phyloP scores from a whole-genome alignment of 108 stramenopile genomes.

The Nitzschia sp. region DNA sequence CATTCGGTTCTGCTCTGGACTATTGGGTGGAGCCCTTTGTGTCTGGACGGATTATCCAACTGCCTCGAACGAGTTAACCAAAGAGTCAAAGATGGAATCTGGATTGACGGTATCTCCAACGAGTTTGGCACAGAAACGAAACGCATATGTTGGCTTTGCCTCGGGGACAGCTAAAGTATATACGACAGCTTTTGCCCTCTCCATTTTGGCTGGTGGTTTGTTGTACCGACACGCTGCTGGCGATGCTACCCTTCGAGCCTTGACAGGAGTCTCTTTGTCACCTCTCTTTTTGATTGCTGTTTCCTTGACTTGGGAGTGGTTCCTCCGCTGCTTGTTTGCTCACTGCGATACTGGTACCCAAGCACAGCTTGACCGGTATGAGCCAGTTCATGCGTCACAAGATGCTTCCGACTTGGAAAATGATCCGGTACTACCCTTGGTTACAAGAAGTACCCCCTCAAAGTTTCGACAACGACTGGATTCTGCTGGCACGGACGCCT shows the following conservation, averaged over 20 bases:
- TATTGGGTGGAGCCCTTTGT: constrained; percentile 21
- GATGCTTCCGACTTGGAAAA: not conserved
- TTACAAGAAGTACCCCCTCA: not conserved
- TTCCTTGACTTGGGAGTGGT: constrained; percentile 7
- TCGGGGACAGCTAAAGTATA: constrained; percentile 29
- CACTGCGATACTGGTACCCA: not conserved
- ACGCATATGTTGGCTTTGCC: not conserved
- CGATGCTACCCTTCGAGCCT: constrained; percentile 27
- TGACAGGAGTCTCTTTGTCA: constrained; percentile 21
- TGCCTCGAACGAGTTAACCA: not conserved
- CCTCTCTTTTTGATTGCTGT: constrained; percentile 36
- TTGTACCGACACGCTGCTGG: constrained; percentile 24
- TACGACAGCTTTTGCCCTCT: constrained; percentile 30
- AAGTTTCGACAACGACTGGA: not conserved
- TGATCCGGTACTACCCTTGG: not conserved
- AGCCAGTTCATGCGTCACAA: not conserved
- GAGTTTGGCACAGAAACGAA: not conserved
- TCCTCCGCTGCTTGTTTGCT: constrained; percentile 17
- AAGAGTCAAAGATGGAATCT: not conserved
- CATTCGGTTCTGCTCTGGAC: constrained; percentile 31
- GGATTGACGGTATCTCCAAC: not conserved
- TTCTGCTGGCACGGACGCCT: not conserved
- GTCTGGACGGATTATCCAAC: constrained; percentile 5
- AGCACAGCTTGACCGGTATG: not conserved
- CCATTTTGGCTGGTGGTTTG: constrained; percentile 37